These are phyloP conservation scores for Lipomyces sp. DNA, from an alignment of 805 yeast species.

Conservation along the genomic window DNA sequence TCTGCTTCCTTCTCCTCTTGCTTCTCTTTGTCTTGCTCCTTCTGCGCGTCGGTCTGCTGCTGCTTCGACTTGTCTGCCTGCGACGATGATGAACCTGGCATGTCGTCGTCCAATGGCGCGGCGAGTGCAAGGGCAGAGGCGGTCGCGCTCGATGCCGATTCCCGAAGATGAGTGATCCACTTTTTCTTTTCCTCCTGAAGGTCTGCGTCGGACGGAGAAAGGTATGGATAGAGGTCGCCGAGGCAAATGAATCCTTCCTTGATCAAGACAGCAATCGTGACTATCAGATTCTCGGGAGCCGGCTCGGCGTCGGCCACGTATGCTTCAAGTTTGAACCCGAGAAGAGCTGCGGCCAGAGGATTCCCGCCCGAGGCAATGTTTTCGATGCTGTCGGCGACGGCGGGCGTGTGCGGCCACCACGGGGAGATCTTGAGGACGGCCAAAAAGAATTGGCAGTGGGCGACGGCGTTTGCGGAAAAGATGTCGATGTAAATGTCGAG, in stretches of 20 bases:
- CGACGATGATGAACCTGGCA: background rate
- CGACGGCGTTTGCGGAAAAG: slow-evolving; percentile 45
- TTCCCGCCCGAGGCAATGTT: slow-evolving; percentile 49
- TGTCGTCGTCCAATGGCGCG: slow-evolving; percentile 69
- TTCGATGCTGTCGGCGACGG: background rate
- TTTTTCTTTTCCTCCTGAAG: slow-evolving; percentile 45
- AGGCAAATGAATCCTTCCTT: slow-evolving; percentile 66
- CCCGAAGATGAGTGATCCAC: slow-evolving; percentile 50
- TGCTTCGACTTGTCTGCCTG: slow-evolving; percentile 36
- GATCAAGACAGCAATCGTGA: slow-evolving; percentile 54
- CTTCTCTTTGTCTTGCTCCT: slow-evolving; percentile 8
- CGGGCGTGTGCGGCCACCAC: slow-evolving; percentile 60
- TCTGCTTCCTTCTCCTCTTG: slow-evolving; percentile 7
- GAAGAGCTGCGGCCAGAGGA: slow-evolving; percentile 50
- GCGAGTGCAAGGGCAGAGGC: slow-evolving; percentile 84
- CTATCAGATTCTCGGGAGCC: slow-evolving; percentile 45
- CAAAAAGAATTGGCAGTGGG: slow-evolving; percentile 48
- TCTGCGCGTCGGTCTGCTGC: too few species aligned
- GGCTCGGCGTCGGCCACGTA: slow-evolving; percentile 37
- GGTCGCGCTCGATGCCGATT: slow-evolving; percentile 56
- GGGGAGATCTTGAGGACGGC: slow-evolving; percentile 50
- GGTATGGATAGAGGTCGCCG: slow-evolving; percentile 54
- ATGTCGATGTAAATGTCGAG: slow-evolving; percentile 61
- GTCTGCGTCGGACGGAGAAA: slow-evolving; percentile 52
- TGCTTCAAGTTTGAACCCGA: slow-evolving; percentile 47